Conservation (phyloP, 2,329 filamentous ascomycete genomes). For the Fusarium nelsonii region DNA sequence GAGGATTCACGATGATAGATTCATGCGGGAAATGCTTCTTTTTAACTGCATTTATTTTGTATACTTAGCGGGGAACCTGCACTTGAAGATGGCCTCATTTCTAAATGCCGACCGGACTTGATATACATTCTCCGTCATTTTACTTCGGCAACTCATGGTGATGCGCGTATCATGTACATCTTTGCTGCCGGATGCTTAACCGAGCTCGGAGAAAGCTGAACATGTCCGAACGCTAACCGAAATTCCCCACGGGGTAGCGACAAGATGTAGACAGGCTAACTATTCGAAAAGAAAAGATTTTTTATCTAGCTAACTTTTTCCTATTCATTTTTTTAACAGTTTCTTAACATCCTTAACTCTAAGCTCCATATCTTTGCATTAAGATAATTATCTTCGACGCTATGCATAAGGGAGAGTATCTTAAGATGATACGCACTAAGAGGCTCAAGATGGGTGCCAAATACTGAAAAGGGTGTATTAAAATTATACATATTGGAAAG, state of each 20-base stretch:
- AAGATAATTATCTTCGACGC: too few species aligned
- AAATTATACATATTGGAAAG: too few species aligned
- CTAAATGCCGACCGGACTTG: background rate
- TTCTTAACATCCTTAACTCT: too few species aligned
- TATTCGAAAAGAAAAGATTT: too few species aligned
- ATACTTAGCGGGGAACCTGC: background rate
- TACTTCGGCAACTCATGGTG: background rate
- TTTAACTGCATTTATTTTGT: background rate
- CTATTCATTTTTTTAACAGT: too few species aligned
- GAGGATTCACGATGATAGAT: background rate
- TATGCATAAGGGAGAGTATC: too few species aligned
- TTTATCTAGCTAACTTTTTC: too few species aligned
- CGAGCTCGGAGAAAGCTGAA: background rate
- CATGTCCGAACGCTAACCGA: slow-evolving; percentile 3
- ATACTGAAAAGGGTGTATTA: too few species aligned
- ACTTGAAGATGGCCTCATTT: background rate
- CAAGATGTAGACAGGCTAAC: background rate
- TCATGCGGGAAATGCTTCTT: background rate
- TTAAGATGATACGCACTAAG: too few species aligned
- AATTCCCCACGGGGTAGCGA: background rate
- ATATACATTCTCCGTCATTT: background rate
- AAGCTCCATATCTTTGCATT: too few species aligned
- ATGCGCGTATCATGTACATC: background rate
- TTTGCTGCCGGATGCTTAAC: background rate
- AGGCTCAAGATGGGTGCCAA: too few species aligned